These are phyloP conservation scores for Lathyrus tuberosus DNA, from an alignment of 306 rosid genomes.

Conservation along the genomic window DNA sequence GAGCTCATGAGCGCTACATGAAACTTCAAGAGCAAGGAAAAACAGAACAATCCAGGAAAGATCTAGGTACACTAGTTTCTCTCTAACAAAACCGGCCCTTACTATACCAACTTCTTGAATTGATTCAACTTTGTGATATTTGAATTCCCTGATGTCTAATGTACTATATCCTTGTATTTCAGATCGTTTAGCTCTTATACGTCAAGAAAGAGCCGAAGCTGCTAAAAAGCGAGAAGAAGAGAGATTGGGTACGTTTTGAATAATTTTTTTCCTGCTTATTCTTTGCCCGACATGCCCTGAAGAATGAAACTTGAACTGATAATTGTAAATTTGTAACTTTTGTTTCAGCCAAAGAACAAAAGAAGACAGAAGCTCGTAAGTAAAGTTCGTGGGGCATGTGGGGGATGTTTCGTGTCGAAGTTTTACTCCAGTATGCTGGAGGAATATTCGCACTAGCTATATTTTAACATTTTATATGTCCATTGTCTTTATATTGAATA, in stretches of 20 bases:
- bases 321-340: neutral
- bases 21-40: conserved; percentile 92
- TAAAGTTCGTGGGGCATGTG: conserved; percentile 44
- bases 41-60: conserved; percentile 91
- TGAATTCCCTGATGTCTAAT: neutral
- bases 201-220: conserved; percentile 93
- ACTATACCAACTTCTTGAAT: neutral
- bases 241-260: conserved; percentile 58
- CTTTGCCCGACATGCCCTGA: neutral
- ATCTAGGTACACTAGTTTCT: conserved; percentile 66
- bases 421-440: conserved; percentile 24
- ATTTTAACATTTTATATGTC: conserved; percentile 9
- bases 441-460: conserved; percentile 30
- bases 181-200: conserved; percentile 83
- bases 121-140: neutral
- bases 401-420: neutral
- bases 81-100: neutral
- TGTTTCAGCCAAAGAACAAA: conserved; percentile 79
- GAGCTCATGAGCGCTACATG: conserved; percentile 85
- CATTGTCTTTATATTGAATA: conserved; percentile 33
- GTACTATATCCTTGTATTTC: conserved; percentile 31
- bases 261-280: neutral
- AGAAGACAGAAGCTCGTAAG: conserved; percentile 79
- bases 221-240: conserved; percentile 86
- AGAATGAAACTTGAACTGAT: conserved; percentile 33